Evolutionary conservation across 306 rosid species (phyloP).

Genomic region (Carpinus viminea): DNA sequence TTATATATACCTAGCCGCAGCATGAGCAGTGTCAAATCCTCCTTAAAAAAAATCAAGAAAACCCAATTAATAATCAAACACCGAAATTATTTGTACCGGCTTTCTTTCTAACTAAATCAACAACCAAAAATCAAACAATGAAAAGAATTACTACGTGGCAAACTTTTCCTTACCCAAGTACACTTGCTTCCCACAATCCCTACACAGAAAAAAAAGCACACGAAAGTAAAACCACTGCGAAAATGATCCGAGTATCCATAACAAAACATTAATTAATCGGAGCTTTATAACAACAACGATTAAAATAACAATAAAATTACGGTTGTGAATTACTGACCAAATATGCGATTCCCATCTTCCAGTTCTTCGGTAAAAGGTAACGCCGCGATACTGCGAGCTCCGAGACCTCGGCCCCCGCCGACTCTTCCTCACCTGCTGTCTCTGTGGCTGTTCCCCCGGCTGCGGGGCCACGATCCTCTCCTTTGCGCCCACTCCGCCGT

Average conservation of each 20-base stretch:
- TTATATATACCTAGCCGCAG: constrained; percentile 75
- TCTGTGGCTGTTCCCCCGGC: constrained; percentile 37
- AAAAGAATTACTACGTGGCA: constrained; percentile 1
- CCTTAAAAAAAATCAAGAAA: constrained; percentile 39
- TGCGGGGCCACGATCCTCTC: constrained; percentile 36
- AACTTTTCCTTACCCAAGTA: constrained; percentile 68
- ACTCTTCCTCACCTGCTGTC: constrained; percentile 59
- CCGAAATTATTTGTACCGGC: background rate
- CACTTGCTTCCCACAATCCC: constrained; percentile 95
- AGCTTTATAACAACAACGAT: background rate
- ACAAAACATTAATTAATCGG: background rate
- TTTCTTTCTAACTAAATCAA: constrained; percentile 7
- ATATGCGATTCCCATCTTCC: constrained; percentile 99
- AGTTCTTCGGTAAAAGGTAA: constrained; percentile 85
- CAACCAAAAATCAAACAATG: background rate
- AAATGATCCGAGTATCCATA: constrained; percentile 8
- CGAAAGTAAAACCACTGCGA: background rate
- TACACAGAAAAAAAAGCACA: constrained; percentile 24
- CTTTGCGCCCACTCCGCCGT: constrained; percentile 28
- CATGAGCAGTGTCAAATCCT: constrained; percentile 92
- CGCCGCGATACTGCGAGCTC: constrained; percentile 96
- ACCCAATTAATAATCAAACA: background rate
- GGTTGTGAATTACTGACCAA: constrained; percentile 49
- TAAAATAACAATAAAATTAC: background rate
- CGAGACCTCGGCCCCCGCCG: constrained; percentile 91